Evolutionary conservation across 495 filamentous ascomycete genomes (phyloP).

Genomic region (Pyrenula aspistea): DNA sequence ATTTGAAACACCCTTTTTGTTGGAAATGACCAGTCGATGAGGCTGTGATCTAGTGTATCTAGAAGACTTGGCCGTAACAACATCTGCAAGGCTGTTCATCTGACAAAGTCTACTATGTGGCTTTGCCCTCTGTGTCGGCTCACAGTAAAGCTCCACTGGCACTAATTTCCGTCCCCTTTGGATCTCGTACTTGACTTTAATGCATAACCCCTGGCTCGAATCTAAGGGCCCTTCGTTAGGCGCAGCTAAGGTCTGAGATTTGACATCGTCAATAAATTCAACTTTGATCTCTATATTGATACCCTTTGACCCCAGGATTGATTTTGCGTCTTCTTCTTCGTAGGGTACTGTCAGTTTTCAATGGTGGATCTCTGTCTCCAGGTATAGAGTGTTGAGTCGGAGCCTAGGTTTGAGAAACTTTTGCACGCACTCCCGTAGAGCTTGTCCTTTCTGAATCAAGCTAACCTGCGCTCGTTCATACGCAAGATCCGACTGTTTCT

Average conservation of each 20-base stretch:
- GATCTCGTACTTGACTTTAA: neutral
- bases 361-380: slow-evolving; percentile 10
- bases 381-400: slow-evolving; percentile 7
- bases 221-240: neutral
- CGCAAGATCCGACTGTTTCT: too few relatives aligned
- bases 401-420: too few relatives aligned
- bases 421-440: too few relatives aligned
- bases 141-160: neutral
- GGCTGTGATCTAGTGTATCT: neutral
- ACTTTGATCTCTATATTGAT: neutral
- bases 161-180: neutral
- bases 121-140: neutral
- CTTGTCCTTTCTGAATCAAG: too few relatives aligned
- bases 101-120: neutral
- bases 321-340: neutral
- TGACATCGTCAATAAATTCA: neutral
- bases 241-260: neutral
- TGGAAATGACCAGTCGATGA: neutral
- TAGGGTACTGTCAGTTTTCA: slow-evolving; percentile 5
- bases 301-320: neutral
- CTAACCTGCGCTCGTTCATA: too few relatives aligned
- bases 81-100: neutral
- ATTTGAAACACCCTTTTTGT: neutral
- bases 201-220: neutral
- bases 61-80: neutral